Conservation (phyloP, 2,329 filamentous ascomycete species). For the Canariomyces notabilis region DNA sequence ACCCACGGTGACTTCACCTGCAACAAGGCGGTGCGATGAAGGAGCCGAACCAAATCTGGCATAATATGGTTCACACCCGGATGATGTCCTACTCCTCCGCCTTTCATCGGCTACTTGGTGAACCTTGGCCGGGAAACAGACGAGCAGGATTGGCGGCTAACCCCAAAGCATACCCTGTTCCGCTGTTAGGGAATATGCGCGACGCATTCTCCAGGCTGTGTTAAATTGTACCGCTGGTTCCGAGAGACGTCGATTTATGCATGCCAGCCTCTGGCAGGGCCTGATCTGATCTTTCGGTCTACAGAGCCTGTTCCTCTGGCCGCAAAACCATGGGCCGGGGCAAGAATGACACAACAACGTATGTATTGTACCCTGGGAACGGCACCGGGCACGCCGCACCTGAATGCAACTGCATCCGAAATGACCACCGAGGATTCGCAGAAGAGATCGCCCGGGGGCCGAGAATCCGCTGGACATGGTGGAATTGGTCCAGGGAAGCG, state of each 20-base stretch:
- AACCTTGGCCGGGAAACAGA: constrained; percentile 15
- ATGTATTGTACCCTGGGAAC: too few species aligned
- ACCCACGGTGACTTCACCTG: constrained; percentile 10
- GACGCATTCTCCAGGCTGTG: constrained; percentile 3
- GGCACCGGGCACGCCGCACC: too few species aligned
- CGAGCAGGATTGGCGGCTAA: constrained; percentile 1
- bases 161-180: constrained; percentile 15
- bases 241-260: constrained; percentile 16
- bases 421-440: constrained; percentile 7
- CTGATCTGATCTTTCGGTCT: constrained; percentile 11
- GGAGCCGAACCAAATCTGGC: constrained; percentile 22
- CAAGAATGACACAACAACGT: constrained; percentile 1
- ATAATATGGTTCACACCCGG: constrained; percentile 17
- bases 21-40: constrained; percentile 14
- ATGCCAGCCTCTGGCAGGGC: constrained; percentile 11
- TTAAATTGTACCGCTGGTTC: background rate
- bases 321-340: background rate
- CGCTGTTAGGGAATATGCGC: constrained; percentile 17
- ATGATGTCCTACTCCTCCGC: constrained; percentile 16
- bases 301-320: background rate
- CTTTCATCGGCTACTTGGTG: constrained; percentile 13
- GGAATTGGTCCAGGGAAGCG: constrained; percentile 10
- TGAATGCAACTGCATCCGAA: too few species aligned
- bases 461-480: constrained; percentile 17
- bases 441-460: constrained; percentile 10